Percentiles rank a stretch among this genome's conserved stretches.
These are phyloP conservation scores for Pseudopyrenochaeta lycopersici DNA, from an alignment of 2,329 filamentous ascomycete genomes.

Conservation along the genomic window DNA sequence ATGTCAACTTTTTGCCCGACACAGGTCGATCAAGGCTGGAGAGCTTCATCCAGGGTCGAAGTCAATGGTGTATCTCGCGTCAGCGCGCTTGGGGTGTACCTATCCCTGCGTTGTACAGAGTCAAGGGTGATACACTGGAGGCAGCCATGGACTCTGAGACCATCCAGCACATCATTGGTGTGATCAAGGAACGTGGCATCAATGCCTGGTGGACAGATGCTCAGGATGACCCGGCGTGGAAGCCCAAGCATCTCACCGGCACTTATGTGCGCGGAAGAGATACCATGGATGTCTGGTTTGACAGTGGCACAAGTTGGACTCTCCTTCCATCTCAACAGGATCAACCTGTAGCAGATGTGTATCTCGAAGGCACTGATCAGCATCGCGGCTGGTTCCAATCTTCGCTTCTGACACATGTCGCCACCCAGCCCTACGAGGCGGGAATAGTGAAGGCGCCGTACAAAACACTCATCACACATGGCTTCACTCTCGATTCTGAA, in stretches of 20 bases:
- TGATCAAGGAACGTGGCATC: constrained; percentile 80
- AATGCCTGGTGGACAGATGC: constrained; percentile 94
- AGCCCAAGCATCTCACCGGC: constrained; percentile 69
- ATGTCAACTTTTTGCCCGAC: constrained; percentile 81
- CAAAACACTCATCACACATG: constrained; percentile 90
- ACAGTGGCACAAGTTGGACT: constrained; percentile 95
- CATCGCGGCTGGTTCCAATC: constrained; percentile 99
- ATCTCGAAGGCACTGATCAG: constrained; percentile 93
- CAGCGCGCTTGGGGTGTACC: constrained; percentile 97
- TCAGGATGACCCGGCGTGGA: constrained; percentile 78
- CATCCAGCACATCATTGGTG: constrained; percentile 83
- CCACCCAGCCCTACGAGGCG: constrained; percentile 58
- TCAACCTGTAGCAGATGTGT: constrained; percentile 76
- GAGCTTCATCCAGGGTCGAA: constrained; percentile 86
- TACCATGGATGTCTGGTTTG: constrained; percentile 99
- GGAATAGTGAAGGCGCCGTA: constrained; percentile 71
- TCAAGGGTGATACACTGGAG: constrained; percentile 65
- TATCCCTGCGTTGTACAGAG: constrained; percentile 86
- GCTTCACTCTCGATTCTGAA: constrained; percentile 86
- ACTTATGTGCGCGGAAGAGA: constrained; percentile 80
- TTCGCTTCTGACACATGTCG: constrained; percentile 85
- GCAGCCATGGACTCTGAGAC: constrained; percentile 82
- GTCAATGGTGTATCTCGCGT: constrained; percentile 97
- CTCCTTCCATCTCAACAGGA: constrained; percentile 42
- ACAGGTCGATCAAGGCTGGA: constrained; percentile 77